These are phyloP conservation scores for Blastomyces emzantsi DNA, from an alignment of 2,329 filamentous ascomycete genomes.

Conservation along the genomic window DNA sequence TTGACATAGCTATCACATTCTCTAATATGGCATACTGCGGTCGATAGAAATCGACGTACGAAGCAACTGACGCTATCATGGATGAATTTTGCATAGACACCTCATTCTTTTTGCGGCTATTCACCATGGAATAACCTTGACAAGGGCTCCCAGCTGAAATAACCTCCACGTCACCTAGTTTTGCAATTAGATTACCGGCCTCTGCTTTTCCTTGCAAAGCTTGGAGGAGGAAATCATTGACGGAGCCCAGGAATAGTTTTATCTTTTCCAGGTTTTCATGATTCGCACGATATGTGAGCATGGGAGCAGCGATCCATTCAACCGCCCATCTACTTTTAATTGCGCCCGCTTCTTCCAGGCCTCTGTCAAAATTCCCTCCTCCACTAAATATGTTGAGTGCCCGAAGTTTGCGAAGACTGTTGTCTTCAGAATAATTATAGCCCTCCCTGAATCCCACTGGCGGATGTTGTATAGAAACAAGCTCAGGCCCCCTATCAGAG, in stretches of 20 bases:
- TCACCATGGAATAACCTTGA: slow-evolving; percentile 62
- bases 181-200: slow-evolving; percentile 40
- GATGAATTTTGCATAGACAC: slow-evolving; percentile 61
- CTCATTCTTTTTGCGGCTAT: slow-evolving; percentile 47
- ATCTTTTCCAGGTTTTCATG: slow-evolving; percentile 33
- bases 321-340: slow-evolving; percentile 59
- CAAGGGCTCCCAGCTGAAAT: slow-evolving; percentile 69
- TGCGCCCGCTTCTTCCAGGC: slow-evolving; percentile 61
- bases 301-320: slow-evolving; percentile 54
- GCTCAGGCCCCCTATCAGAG: slow-evolving; percentile 2
- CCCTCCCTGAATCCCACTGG: slow-evolving; percentile 43
- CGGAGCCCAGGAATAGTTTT: slow-evolving; percentile 58
- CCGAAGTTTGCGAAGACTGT: slow-evolving; percentile 36
- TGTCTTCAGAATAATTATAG: slow-evolving; percentile 38
- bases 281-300: slow-evolving; percentile 69
- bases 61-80: slow-evolving; percentile 65
- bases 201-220: slow-evolving; percentile 46
- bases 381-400: slow-evolving; percentile 70
- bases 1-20: slow-evolving; percentile 62
- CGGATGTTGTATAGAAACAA: slow-evolving; percentile 18
- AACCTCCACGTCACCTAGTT: slow-evolving; percentile 56
- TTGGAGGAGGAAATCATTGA: slow-evolving; percentile 55
- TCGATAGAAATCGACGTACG: slow-evolving; percentile 64
- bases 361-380: slow-evolving; percentile 66
- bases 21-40: slow-evolving; percentile 69